Evolutionary conservation across 441 rosid species (phyloP).

Genomic region (Populus hybrid): DNA sequence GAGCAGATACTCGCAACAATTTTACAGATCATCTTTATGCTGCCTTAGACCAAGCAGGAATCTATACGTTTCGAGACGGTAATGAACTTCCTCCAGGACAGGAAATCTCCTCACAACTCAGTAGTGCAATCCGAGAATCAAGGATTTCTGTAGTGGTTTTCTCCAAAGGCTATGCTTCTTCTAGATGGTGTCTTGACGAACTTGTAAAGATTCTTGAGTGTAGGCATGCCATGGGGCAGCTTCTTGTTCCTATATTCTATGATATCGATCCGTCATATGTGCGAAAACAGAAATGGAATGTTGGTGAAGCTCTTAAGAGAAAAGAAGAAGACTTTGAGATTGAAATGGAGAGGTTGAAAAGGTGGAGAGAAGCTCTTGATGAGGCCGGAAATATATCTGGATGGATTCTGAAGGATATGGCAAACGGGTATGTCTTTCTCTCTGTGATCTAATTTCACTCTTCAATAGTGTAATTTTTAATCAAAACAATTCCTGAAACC

Average conservation of each 20-base stretch:
- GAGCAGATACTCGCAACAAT: constrained; percentile 18
- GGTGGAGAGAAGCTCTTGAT: constrained; percentile 5
- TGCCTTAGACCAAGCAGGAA: constrained; percentile 19
- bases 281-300: constrained; percentile 6
- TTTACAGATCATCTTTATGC: neutral
- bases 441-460: too few species aligned
- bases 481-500: too few species aligned
- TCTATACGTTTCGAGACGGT: constrained; percentile 14
- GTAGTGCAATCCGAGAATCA: constrained; percentile 24
- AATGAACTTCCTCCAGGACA: constrained; percentile 21
- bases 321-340: neutral
- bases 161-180: constrained; percentile 25
- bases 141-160: constrained; percentile 28
- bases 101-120: constrained; percentile 9
- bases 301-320: neutral
- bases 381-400: neutral
- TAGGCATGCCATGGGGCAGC: constrained; percentile 22
- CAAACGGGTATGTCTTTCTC: constrained; percentile 3
- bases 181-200: constrained; percentile 31
- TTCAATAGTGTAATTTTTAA: too few species aligned
- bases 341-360: neutral
- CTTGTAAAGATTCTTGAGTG: constrained; percentile 27
- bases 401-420: constrained; percentile 4
- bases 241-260: constrained; percentile 3
- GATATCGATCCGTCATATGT: constrained; percentile 9